phyloP scores from a whole-genome alignment of 805 yeast species.

The Blastobotrys mokoenaii region DNA sequence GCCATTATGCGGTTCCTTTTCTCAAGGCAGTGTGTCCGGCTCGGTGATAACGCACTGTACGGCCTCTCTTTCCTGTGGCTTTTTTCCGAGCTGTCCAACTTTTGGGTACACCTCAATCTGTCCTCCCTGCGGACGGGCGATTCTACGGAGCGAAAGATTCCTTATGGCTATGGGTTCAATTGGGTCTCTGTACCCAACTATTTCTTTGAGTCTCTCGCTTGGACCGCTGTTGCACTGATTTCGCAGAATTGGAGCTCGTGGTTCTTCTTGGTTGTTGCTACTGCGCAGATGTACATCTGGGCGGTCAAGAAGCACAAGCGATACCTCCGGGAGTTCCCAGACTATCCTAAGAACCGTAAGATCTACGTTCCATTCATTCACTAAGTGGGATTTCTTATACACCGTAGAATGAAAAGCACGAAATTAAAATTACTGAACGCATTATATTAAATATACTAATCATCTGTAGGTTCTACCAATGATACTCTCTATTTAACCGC shows the following conservation, averaged over 20 bases:
- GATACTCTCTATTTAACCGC: too few relatives aligned
- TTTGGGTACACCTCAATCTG: conserved; percentile 60
- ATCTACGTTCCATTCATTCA: conserved; percentile 70
- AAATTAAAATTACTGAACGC: too few relatives aligned
- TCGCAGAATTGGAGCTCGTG: conserved; percentile 72
- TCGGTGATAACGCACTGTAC: conserved; percentile 4
- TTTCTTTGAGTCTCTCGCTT: conserved; percentile 72
- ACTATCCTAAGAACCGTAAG: conserved; percentile 73
- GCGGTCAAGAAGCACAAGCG: conserved; percentile 77
- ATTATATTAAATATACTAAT: neutral
- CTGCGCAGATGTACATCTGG: conserved; percentile 85
- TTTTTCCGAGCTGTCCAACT: conserved; percentile 64
- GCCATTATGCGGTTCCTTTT: conserved; percentile 17
- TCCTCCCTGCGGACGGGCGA: conserved; percentile 45
- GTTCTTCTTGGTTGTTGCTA: conserved; percentile 61
- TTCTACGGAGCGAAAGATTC: conserved; percentile 55
- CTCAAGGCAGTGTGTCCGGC: conserved; percentile 14
- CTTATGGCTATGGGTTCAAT: conserved; percentile 78
- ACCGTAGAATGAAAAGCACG: too few relatives aligned
- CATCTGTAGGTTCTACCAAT: too few relatives aligned
- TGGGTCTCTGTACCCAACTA: conserved; percentile 89
- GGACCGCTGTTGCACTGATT: conserved; percentile 64
- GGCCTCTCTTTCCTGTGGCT: conserved; percentile 24
- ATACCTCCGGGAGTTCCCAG: conserved; percentile 61
- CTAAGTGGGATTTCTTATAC: conserved; percentile 23